Conservation (phyloP, 108 stramenopile genomes). For the Seminavis robusta region DNA sequence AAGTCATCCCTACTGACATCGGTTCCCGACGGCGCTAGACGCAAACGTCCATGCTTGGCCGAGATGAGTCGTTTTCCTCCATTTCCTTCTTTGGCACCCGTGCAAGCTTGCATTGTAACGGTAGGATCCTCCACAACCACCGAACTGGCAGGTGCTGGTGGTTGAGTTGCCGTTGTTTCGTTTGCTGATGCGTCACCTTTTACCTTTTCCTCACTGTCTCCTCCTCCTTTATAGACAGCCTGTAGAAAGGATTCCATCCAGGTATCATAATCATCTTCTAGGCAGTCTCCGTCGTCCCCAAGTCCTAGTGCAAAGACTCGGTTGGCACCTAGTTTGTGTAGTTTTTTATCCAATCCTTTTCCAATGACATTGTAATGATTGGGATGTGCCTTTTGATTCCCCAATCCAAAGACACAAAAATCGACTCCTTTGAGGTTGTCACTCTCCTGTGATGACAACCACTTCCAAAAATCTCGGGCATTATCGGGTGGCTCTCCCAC, state of each 20-base stretch:
- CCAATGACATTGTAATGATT: constrained; percentile 89
- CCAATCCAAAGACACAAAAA: constrained; percentile 90
- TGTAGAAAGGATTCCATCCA: constrained; percentile 70
- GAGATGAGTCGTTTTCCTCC: constrained; percentile 27
- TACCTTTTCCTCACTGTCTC: constrained; percentile 5
- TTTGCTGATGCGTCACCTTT: constrained; percentile 13
- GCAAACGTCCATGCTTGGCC: constrained; percentile 33
- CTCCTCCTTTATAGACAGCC: constrained; percentile 19
- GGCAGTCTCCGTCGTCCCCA: constrained; percentile 89
- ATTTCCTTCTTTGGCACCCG: constrained; percentile 1
- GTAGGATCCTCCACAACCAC: constrained; percentile 2
- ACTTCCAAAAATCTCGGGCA: constrained; percentile 24
- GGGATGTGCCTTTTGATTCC: constrained; percentile 76
- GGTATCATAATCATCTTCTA: constrained; percentile 92
- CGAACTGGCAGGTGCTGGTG: constrained; percentile 11
- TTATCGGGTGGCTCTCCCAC: constrained; percentile 37
- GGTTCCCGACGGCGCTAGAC: constrained; percentile 16
- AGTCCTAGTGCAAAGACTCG: constrained; percentile 65
- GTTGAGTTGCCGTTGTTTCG: constrained; percentile 8
- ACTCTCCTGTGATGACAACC: background rate
- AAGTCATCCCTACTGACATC: constrained; percentile 34
- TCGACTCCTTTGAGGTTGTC: constrained; percentile 16
- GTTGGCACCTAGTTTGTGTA: constrained; percentile 66
- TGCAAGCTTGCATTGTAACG: background rate
- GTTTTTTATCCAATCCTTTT: constrained; percentile 55